These are phyloP conservation scores for Avena atlantica DNA, from an alignment of 176 grass and related monocot species.

Conservation along the genomic window DNA sequence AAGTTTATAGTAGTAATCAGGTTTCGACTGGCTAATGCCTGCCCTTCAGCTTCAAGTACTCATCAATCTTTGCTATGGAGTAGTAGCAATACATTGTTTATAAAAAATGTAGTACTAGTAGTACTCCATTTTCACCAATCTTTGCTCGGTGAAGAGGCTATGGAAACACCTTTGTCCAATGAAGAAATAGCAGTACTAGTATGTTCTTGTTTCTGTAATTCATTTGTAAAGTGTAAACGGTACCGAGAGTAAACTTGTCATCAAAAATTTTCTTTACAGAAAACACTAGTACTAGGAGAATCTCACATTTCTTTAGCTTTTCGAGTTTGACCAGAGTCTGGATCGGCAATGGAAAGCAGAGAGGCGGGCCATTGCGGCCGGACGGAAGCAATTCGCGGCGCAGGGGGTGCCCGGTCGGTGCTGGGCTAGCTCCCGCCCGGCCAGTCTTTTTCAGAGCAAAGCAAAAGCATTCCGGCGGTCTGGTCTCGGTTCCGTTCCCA, in stretches of 20 bases:
- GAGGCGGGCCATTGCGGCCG: conserved; percentile 3
- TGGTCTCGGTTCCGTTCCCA: neutral
- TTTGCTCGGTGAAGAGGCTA: neutral
- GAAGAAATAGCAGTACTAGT: no score
- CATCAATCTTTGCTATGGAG: no score
- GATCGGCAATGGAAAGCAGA: neutral
- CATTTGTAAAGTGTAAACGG: no score
- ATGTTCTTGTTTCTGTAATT: no score
- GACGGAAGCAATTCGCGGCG: neutral
- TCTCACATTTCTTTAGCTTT: neutral
- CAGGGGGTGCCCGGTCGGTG: neutral
- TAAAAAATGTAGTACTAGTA: no score
- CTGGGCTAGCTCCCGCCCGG: neutral
- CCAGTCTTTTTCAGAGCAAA: conserved; percentile 9
- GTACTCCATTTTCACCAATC: neutral
- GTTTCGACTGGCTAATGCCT: conserved; percentile 1
- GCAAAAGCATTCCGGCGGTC: neutral
- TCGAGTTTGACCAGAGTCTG: neutral
- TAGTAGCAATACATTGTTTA: no score
- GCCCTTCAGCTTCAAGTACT: neutral
- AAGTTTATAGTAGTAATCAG: neutral
- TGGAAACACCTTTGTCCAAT: no score
- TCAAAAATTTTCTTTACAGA: neutral
- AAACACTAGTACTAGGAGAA: neutral
- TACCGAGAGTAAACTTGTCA: no score